phyloP scores from a whole-genome alignment of 2,329 filamentous ascomycete species.

The Podosphaera aphanis region DNA sequence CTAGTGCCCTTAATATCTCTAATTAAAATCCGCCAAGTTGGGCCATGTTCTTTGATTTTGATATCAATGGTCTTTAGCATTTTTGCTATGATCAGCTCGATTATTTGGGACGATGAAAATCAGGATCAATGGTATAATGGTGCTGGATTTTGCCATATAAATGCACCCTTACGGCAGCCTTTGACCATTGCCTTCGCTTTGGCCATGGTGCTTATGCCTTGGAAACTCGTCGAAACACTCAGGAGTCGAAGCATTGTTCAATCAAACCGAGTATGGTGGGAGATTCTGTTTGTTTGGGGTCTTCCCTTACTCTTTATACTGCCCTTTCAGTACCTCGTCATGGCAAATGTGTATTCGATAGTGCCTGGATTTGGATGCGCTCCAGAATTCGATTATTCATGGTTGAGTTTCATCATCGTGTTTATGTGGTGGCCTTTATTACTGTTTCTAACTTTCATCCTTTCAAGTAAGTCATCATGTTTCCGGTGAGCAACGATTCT shows the following conservation, averaged over 20 bases:
- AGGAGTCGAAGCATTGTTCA: conserved; percentile 21
- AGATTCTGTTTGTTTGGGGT: conserved; percentile 30
- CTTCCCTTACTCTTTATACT: conserved; percentile 30
- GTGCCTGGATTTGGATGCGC: conserved; percentile 34
- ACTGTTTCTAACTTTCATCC: neutral
- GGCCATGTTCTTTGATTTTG: neutral
- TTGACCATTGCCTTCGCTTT: conserved; percentile 27
- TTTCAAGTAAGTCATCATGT: neutral
- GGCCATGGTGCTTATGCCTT: conserved; percentile 32
- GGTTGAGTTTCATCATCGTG: conserved; percentile 29
- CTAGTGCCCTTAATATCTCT: neutral
- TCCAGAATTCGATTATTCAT: conserved; percentile 28
- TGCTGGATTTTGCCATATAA: conserved; percentile 36
- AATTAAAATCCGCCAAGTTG: neutral
- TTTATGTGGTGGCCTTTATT: conserved; percentile 22
- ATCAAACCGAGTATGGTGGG: conserved; percentile 21
- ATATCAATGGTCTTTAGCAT: conserved; percentile 12
- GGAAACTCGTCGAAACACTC: conserved; percentile 34
- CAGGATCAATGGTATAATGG: conserved; percentile 31
- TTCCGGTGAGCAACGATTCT: neutral
- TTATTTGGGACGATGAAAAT: conserved; percentile 40
- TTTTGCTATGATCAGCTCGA: conserved; percentile 33
- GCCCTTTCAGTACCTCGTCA: conserved; percentile 33
- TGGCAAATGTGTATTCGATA: conserved; percentile 33
- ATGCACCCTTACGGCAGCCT: conserved; percentile 32